Base-by-base conservation (phyloP, 2,329 filamentous ascomycete genomes). In the Mollisia scopiformis region DNA sequence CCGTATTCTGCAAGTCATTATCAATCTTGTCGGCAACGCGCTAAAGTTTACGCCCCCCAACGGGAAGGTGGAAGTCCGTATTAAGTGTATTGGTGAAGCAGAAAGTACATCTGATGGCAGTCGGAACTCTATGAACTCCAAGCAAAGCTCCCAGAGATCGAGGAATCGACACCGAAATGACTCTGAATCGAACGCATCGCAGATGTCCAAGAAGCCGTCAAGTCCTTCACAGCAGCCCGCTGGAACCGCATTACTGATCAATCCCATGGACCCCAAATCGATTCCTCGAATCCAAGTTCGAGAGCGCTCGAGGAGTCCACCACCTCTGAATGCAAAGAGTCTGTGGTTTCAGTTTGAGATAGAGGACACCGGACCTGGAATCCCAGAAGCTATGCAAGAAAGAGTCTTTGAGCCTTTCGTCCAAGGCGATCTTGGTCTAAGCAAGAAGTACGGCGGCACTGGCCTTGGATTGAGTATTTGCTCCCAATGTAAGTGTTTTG, bases 351-450 rank as follows among this genome's bases (percentile, higher is more conserved):
- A 96, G 71, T 96, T 97, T 62, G 90, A 96, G 72, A 92, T 97
- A 0, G 84, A 92, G 72, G 93, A 97, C 67, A 94, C 88, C 0
- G 93, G 93, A 0, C 93, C 92, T 0, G 93, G 93, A 28, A 96
- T 97, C 58, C 86, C 92, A 0, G 84, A 88, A 6, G 79, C 89
- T 65, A 85, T 96, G 74, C 92, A 93, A 68, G 81, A 91, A 59
- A 88, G 88, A 67, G 92, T 97, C 10, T 97, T 97, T 72, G 93
- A 97, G 74, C 93, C 93, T 0, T 97, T 97, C 71, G 91, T 97
- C 0, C 93, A 97, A 75, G 93, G 91, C n/a, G 93, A 97, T 72
- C 78, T 95, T 1, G 91, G 92, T 0, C 78, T 97, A 16, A 96
- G 90, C 78, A 96, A 92, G 75, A 95, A 95, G 71, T 96, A 89